Evolutionary conservation across 1,284 basidiomycete genomes (phyloP).

Genomic region (Golubevia pallescens): DNA sequence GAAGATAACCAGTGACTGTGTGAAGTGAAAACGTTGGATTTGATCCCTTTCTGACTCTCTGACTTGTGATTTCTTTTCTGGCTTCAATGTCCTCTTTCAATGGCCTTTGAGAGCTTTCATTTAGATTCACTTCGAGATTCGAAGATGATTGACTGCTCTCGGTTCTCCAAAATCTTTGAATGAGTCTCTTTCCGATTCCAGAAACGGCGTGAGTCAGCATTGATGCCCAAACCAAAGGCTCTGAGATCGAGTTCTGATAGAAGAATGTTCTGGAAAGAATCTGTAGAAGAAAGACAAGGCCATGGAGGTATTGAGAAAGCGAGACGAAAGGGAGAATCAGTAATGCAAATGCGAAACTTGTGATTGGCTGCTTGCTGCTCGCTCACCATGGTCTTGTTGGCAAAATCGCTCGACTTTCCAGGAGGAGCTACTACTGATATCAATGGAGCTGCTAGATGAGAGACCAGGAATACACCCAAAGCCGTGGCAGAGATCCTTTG

Average conservation of each 20-base stretch:
- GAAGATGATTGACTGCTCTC: too few species aligned
- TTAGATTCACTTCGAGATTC: background rate
- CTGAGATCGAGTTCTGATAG: conserved; percentile 40
- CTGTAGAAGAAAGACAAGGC: too few species aligned
- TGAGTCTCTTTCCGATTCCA: conserved; percentile 17
- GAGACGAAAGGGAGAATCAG: background rate
- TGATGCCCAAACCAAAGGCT: conserved; percentile 40
- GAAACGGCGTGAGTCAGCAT: conserved; percentile 28
- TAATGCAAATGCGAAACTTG: background rate
- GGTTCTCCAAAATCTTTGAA: conserved; percentile 12
- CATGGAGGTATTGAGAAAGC: too few species aligned
- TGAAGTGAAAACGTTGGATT: conserved; percentile 10
- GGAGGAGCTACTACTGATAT: conserved; percentile 16
- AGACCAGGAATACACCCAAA: conserved; percentile 7
- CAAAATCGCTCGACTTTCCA: conserved; percentile 6
- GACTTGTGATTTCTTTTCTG: background rate
- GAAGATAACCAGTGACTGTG: conserved; percentile 21
- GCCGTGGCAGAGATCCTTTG: conserved; percentile 5
- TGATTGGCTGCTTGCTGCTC: background rate
- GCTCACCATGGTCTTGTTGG: conserved; percentile 10
- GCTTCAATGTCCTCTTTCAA: too few species aligned
- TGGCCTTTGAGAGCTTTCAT: too few species aligned
- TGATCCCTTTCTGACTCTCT: background rate
- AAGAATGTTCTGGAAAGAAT: conserved; percentile 42
- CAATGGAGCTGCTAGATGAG: conserved; percentile 30